Percentiles rank a stretch among this genome's conserved stretches.
These are phyloP conservation scores for Globisporangium cylindrosporum DNA, from an alignment of 352 stramenopile species.

Conservation along the genomic window DNA sequence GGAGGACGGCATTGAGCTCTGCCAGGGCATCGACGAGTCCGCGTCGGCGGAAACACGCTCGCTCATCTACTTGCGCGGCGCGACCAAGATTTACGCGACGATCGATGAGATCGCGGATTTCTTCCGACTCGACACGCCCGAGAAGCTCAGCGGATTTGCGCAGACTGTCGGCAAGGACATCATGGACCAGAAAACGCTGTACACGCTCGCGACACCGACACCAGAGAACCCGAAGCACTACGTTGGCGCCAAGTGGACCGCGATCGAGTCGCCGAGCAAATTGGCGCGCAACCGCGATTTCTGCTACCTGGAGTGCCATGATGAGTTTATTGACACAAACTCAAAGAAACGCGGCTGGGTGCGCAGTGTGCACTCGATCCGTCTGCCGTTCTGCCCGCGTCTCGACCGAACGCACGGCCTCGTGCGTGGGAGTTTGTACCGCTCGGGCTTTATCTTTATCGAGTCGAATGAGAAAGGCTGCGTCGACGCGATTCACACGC, in stretches of 20 bases:
- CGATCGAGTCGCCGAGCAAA: conserved; percentile 71
- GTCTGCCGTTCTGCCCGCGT: conserved; percentile 62
- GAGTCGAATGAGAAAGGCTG: conserved; percentile 47
- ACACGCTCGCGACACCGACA: conserved; percentile 59
- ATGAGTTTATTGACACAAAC: conserved; percentile 80
- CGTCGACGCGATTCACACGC: conserved; percentile 71
- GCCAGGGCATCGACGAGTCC: conserved; percentile 61
- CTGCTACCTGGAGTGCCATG: conserved; percentile 81
- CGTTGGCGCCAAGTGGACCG: conserved; percentile 82
- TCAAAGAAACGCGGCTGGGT: conserved; percentile 72
- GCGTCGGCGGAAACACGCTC: conserved; percentile 7
- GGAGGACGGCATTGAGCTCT: conserved; percentile 70
- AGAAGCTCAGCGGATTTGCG: conserved; percentile 65
- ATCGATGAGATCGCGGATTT: conserved; percentile 82
- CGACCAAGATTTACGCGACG: conserved; percentile 69
- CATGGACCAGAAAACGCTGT: conserved; percentile 75
- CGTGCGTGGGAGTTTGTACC: conserved; percentile 70
- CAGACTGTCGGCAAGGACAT: conserved; percentile 76
- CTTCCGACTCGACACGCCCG: conserved; percentile 69
- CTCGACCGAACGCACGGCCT: conserved; percentile 56
- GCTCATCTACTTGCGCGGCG: conserved; percentile 68
- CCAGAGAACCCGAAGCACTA: conserved; percentile 79
- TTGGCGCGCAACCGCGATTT: conserved; percentile 79
- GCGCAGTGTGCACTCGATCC: conserved; percentile 75
- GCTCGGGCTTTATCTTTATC: conserved; percentile 77